Evolutionary conservation across 2,329 filamentous ascomycete genomes (phyloP).

Genomic region (Curvularia lunata): DNA sequence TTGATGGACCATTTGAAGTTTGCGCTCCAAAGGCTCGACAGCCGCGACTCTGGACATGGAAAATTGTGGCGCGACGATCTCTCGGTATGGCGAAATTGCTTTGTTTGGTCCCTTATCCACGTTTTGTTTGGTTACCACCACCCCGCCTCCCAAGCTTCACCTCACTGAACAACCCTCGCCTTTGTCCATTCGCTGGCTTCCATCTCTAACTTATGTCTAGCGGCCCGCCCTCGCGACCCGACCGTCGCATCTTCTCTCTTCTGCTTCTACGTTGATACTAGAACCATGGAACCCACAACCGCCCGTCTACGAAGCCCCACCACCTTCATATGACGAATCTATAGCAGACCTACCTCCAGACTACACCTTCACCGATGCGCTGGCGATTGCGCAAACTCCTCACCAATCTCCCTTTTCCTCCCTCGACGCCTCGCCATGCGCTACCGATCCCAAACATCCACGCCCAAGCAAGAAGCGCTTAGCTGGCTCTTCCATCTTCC

Average conservation of each 20-base stretch:
- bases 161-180: constrained; percentile 11
- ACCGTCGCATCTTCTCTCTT: constrained; percentile 24
- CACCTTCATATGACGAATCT: constrained; percentile 54
- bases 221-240: constrained; percentile 32
- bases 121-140: constrained; percentile 22
- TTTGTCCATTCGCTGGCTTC: constrained; percentile 10
- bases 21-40: constrained; percentile 41
- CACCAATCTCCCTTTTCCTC: constrained; percentile 42
- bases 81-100: constrained; percentile 45
- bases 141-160: constrained; percentile 17
- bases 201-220: constrained; percentile 35
- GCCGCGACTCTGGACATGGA: constrained; percentile 28
- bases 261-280: constrained; percentile 27
- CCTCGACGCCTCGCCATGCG: constrained; percentile 41
- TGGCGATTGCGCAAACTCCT: constrained; percentile 47
- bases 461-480: constrained; percentile 39
- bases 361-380: constrained; percentile 52
- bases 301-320: constrained; percentile 32
- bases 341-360: constrained; percentile 53
- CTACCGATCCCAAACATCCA: constrained; percentile 38
- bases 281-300: constrained; percentile 35
- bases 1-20: constrained; percentile 35
- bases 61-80: constrained; percentile 27
- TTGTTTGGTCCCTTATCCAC: constrained; percentile 28
- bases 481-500: constrained; percentile 35